These are phyloP conservation scores for Sherardia arvensis DNA, from an alignment of 257 asterid species.

Conservation along the genomic window DNA sequence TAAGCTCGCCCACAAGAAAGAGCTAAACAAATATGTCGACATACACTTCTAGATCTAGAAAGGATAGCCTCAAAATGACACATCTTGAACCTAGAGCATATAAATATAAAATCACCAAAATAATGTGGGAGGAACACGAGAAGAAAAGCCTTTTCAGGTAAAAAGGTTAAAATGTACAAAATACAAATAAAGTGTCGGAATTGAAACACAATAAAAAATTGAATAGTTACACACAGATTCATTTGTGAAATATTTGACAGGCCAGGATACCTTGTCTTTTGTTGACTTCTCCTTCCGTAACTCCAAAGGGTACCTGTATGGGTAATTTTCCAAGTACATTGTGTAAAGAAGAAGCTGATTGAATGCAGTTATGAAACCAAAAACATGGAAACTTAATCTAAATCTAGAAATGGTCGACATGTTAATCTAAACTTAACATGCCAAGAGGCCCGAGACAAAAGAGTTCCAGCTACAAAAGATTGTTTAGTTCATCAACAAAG, in stretches of 20 bases:
- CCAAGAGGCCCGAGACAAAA: neutral
- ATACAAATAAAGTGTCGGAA: neutral
- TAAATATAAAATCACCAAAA: slow-evolving; percentile 1
- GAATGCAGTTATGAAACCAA: neutral
- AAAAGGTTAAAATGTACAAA: neutral
- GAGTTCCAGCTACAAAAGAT: neutral
- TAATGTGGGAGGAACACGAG: neutral
- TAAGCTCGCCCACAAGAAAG: neutral
- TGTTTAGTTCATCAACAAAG: neutral
- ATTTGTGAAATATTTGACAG: neutral
- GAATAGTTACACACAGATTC: neutral
- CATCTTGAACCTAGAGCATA: neutral
- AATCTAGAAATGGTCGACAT: neutral
- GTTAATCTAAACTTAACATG: too few species aligned
- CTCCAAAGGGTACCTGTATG: slow-evolving; percentile 88
- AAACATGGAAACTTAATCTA: neutral
- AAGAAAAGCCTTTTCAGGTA: neutral
- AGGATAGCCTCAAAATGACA: neutral
- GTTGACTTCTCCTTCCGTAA: slow-evolving; percentile 85
- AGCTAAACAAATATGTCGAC: neutral
- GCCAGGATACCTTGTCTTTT: slow-evolving; percentile 57
- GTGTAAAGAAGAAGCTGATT: neutral
- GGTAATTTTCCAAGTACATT: neutral
- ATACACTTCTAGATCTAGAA: neutral
- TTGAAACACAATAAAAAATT: neutral